Evolutionary conservation across 2,329 filamentous ascomycete species (phyloP).

Genomic region (Esteya vermicola): DNA sequence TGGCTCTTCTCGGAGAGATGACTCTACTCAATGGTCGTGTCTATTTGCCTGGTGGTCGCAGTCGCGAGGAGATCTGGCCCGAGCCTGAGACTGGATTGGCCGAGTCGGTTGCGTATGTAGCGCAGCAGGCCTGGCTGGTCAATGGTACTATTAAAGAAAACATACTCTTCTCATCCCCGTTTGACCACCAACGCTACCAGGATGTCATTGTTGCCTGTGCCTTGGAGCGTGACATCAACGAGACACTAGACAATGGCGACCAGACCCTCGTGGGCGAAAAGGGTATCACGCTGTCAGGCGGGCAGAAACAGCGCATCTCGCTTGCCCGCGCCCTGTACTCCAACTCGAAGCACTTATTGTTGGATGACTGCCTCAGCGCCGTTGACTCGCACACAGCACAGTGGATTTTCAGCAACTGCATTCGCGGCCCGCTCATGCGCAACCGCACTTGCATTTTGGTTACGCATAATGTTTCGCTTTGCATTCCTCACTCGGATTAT

Average conservation of each 20-base stretch:
- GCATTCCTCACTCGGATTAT: constrained; percentile 64
- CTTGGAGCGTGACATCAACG: constrained; percentile 66
- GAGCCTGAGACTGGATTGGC: constrained; percentile 77
- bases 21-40: constrained; percentile 67
- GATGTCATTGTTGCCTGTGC: constrained; percentile 85
- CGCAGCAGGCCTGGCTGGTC: constrained; percentile 91
- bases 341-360: constrained; percentile 74
- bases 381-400: constrained; percentile 96
- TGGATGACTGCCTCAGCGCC: constrained; percentile 91
- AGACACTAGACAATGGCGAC: constrained; percentile 86
- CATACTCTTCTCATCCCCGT: constrained; percentile 76
- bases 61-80: constrained; percentile 68
- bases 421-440: constrained; percentile 78
- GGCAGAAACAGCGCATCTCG: constrained; percentile 95
- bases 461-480: constrained; percentile 87
- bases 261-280: constrained; percentile 93
- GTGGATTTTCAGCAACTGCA: constrained; percentile 92
- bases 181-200: constrained; percentile 69
- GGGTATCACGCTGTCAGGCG: constrained; percentile 89
- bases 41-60: constrained; percentile 70
- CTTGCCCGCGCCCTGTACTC: constrained; percentile 96
- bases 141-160: constrained; percentile 95
- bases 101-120: constrained; percentile 90
- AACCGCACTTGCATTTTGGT: constrained; percentile 86
- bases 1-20: constrained; percentile 97